Conservation (phyloP, 352 stramenopile genomes). For the Globisporangium nagaii region DNA sequence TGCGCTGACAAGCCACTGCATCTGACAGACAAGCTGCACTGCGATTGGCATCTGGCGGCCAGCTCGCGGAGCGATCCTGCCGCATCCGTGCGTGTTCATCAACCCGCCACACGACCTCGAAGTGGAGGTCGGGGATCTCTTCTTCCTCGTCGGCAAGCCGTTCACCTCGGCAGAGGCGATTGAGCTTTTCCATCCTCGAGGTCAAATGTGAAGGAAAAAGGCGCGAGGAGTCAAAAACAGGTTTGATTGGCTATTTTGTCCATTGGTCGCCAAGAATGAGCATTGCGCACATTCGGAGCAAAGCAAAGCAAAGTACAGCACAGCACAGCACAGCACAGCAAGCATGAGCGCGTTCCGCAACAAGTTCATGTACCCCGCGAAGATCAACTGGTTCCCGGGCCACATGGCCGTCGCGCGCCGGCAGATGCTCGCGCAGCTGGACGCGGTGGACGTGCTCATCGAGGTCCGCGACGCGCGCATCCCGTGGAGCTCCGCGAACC, state of each 20-base stretch:
- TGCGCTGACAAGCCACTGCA: background rate
- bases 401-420: conserved; percentile 80
- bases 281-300: too few species aligned
- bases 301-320: too few species aligned
- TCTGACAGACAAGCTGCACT: conserved; percentile 39
- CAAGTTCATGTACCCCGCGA: conserved; percentile 71
- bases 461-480: conserved; percentile 82
- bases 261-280: too few species aligned
- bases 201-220: too few species aligned
- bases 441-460: conserved; percentile 78
- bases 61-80: conserved; percentile 38
- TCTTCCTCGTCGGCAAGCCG: conserved; percentile 68
- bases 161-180: conserved; percentile 35
- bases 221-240: too few species aligned
- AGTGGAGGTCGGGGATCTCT: conserved; percentile 49
- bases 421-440: conserved; percentile 79
- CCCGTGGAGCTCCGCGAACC: conserved; percentile 79
- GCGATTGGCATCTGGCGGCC: conserved; percentile 65
- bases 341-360: conserved; percentile 64
- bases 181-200: conserved; percentile 21
- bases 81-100: conserved; percentile 64
- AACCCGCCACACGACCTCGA: conserved; percentile 52
- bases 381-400: conserved; percentile 88
- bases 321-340: background rate
- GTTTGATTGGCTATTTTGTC: too few species aligned